Conservation (phyloP, 768 basidiomycete species). For the Kwoniella pini region DNA sequence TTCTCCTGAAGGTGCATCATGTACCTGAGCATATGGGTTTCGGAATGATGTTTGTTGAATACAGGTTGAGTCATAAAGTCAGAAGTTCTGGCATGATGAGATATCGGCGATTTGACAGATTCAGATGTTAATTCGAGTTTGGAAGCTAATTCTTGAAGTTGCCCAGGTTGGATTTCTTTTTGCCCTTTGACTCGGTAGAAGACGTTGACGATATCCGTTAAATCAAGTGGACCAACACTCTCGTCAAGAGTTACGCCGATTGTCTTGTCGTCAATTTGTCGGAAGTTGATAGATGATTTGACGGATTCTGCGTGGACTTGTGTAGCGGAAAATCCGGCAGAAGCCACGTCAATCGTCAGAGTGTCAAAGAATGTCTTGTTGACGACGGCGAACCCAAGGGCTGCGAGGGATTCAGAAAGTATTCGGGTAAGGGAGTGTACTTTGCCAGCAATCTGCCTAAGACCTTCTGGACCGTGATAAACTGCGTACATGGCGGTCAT, state of each 20-base stretch:
- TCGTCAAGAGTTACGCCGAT: slow-evolving; percentile 94
- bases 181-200: slow-evolving; percentile 65
- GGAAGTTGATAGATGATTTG: slow-evolving; percentile 75
- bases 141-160: slow-evolving; percentile 57
- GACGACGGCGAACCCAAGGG: slow-evolving; percentile 70
- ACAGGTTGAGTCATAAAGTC: slow-evolving; percentile 80
- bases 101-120: slow-evolving; percentile 60
- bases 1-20: slow-evolving; percentile 91
- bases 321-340: slow-evolving; percentile 59
- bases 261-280: slow-evolving; percentile 68
- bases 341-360: slow-evolving; percentile 63
- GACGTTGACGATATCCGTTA: slow-evolving; percentile 74
- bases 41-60: slow-evolving; percentile 95
- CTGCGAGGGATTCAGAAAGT: slow-evolving; percentile 67
- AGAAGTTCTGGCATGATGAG: slow-evolving; percentile 58
- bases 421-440: slow-evolving; percentile 85
- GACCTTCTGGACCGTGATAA: slow-evolving; percentile 88
- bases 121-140: slow-evolving; percentile 50
- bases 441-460: slow-evolving; percentile 79
- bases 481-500: slow-evolving; percentile 97
- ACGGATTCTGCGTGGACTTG: slow-evolving; percentile 69
- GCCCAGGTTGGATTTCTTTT: slow-evolving; percentile 43
- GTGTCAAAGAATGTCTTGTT: slow-evolving; percentile 87
- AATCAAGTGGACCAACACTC: slow-evolving; percentile 72
- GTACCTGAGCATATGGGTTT: slow-evolving; percentile 98